phyloP scores from a whole-genome alignment of 2,329 filamentous ascomycete genomes.

The Nannizziopsis barbatae region DNA sequence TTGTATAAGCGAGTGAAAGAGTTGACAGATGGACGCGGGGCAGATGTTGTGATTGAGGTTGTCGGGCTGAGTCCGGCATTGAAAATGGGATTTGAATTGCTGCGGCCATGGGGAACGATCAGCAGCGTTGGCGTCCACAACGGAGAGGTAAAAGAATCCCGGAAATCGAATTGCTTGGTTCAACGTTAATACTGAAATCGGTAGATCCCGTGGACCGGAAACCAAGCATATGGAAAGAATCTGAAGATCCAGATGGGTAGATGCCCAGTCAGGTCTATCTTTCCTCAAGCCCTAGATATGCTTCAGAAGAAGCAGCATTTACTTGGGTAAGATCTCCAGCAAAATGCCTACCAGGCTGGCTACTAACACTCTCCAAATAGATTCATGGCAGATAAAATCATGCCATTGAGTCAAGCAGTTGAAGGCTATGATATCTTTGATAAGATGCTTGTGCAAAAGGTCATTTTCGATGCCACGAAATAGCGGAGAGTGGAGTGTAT shows the following conservation, averaged over 20 bases:
- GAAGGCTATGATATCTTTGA: slow-evolving; percentile 63
- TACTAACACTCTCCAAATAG: slow-evolving; percentile 29
- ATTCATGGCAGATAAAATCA: slow-evolving; percentile 67
- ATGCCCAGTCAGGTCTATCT: slow-evolving; percentile 62
- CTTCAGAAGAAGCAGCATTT: slow-evolving; percentile 56
- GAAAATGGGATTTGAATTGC: slow-evolving; percentile 57
- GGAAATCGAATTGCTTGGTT: not conserved
- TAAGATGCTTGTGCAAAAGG: slow-evolving; percentile 62
- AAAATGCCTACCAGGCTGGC: too few relatives aligned
- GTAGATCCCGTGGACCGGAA: slow-evolving; percentile 56
- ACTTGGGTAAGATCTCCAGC: slow-evolving; percentile 44
- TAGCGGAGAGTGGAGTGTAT: slow-evolving; percentile 15
- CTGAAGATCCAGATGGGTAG: slow-evolving; percentile 63
- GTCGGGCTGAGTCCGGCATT: slow-evolving; percentile 60
- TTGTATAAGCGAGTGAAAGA: slow-evolving; percentile 60
- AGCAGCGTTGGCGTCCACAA: slow-evolving; percentile 69
- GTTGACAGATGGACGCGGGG: slow-evolving; percentile 66
- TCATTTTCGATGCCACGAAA: slow-evolving; percentile 48
- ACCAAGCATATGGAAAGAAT: slow-evolving; percentile 57
- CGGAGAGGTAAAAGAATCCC: slow-evolving; percentile 46
- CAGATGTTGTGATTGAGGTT: slow-evolving; percentile 73
- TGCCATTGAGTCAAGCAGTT: slow-evolving; percentile 55
- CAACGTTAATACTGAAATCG: slow-evolving; percentile 2
- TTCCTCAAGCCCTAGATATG: slow-evolving; percentile 52
- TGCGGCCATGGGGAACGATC: slow-evolving; percentile 62